Conservation (phyloP, 2,329 filamentous ascomycete species). For the Neofusicoccum sp. region DNA sequence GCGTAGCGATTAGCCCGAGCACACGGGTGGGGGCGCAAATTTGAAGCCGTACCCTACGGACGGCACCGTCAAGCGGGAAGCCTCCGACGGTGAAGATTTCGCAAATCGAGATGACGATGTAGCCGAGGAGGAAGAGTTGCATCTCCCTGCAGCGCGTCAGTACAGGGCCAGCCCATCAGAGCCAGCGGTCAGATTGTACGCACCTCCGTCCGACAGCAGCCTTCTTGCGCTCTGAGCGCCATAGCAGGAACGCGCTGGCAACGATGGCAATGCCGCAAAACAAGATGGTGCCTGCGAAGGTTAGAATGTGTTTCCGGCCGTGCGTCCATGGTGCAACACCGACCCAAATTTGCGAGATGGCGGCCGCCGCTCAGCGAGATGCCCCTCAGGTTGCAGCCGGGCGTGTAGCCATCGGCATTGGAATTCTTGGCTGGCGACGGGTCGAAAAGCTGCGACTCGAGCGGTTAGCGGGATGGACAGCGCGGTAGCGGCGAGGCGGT, state of each 20-base stretch:
- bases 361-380: constrained; percentile 66
- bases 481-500: constrained; percentile 8
- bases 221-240: constrained; percentile 82
- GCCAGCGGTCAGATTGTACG: not conserved
- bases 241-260: constrained; percentile 65
- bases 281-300: constrained; percentile 74
- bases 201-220: constrained; percentile 92
- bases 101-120: constrained; percentile 84
- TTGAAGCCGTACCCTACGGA: constrained; percentile 64
- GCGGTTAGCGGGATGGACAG: constrained; percentile 28
- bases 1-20: not conserved
- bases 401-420: not conserved
- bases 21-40: not conserved
- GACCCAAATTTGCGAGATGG: constrained; percentile 79
- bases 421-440: constrained; percentile 48
- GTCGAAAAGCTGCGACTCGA: constrained; percentile 60
- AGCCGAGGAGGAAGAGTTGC: constrained; percentile 86
- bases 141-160: constrained; percentile 69
- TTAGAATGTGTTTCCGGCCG: constrained; percentile 11
- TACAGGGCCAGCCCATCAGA: constrained; percentile 12
- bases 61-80: constrained; percentile 70
- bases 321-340: constrained; percentile 32
- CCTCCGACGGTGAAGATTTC: constrained; percentile 95
- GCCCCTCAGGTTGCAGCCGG: constrained; percentile 71
- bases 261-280: constrained; percentile 75